Evolutionary conservation across 148 eudicot genomes (phyloP).

Genomic region (Rhododendron simsii): DNA sequence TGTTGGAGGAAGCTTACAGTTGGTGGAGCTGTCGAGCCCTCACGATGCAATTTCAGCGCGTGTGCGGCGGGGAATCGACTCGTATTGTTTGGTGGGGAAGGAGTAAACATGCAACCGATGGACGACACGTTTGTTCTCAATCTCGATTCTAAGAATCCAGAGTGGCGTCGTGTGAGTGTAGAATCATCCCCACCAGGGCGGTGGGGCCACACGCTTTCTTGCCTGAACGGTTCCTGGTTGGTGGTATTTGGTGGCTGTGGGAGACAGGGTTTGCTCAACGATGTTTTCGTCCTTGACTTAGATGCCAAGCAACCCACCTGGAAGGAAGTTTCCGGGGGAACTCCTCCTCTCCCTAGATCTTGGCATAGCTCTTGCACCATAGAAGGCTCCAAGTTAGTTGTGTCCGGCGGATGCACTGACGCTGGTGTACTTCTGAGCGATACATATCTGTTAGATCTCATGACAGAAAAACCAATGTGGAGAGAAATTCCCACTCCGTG

Average conservation of each 20-base stretch:
- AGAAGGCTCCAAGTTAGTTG: conserved; percentile 79
- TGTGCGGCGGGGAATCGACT: conserved; percentile 89
- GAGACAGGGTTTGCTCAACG: conserved; percentile 66
- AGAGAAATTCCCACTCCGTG: conserved; percentile 62
- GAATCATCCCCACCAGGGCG: conserved; percentile 79
- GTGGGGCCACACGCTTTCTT: conserved; percentile 86
- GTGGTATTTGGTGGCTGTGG: conserved; percentile 86
- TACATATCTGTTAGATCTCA: conserved; percentile 59
- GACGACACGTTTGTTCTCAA: conserved; percentile 82
- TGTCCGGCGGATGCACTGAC: conserved; percentile 85
- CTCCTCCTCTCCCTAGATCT: conserved; percentile 75
- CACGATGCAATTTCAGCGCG: conserved; percentile 81
- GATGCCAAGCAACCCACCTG: conserved; percentile 85
- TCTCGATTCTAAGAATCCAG: conserved; percentile 61
- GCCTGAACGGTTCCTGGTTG: conserved; percentile 64
- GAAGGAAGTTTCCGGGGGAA: conserved; percentile 60
- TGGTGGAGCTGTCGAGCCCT: conserved; percentile 79
- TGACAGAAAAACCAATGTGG: conserved; percentile 59
- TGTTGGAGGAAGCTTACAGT: conserved; percentile 77
- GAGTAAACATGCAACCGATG: conserved; percentile 86
- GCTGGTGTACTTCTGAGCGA: conserved; percentile 81
- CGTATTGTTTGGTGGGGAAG: conserved; percentile 88
- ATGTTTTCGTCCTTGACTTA: conserved; percentile 72
- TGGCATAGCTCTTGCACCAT: conserved; percentile 93
- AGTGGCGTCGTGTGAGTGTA: conserved; percentile 68